Evolutionary conservation across 176 grass and related monocot genomes (phyloP), one percentile per base, ranked within the genome.

Genomic region (Rhynchospora tenuis): DNA sequence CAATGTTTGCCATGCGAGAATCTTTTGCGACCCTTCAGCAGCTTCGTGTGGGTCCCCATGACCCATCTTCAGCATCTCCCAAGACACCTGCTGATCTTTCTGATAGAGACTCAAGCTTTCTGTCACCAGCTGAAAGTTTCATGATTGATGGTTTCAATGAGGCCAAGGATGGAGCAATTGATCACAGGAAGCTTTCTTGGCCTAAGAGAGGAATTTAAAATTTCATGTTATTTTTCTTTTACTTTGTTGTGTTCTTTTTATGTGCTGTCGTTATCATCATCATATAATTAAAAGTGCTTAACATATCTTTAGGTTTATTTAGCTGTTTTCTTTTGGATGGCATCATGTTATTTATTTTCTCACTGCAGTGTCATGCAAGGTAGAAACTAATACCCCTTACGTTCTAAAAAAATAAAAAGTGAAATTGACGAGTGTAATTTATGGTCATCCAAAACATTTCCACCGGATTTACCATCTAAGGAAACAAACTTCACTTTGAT

Each of bases 1-100:
- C 96, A 16, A 99, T 99, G 96, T 99, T 93, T 52, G 96, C 96
- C 0, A 99, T 95, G 96, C 89, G 96, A 88, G 96, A 99, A 73
- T 99, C 96, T 52, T 99, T 99, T 44, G 89, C 86, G 15, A 95
- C 91, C 8, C 96, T 99, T 45, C 96, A 99, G 83, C 87, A 91
- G 24, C 67, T 94, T 1, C 94, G 94, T 13, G 89, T 91, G 1
- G 88, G 91, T 12, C 86, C 86, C 47, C 83, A 86, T 84, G 91
- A 89, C 23, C 24, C 85, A 46, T 46, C 90, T 6, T 77, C 89
- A 75, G 85, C 88, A 67, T 88, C 90, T 42, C 78, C 79, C 38
- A 86, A 82, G 7, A 64, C 67, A n/a, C 88, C 44, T 4, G 89
- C 79, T 4, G 84, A 93, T 85, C 86, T 88, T 0, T 91, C 87